Evolutionary conservation across 169 alveolate species (phyloP).

Genomic region (Eimeria acervulina): DNA sequence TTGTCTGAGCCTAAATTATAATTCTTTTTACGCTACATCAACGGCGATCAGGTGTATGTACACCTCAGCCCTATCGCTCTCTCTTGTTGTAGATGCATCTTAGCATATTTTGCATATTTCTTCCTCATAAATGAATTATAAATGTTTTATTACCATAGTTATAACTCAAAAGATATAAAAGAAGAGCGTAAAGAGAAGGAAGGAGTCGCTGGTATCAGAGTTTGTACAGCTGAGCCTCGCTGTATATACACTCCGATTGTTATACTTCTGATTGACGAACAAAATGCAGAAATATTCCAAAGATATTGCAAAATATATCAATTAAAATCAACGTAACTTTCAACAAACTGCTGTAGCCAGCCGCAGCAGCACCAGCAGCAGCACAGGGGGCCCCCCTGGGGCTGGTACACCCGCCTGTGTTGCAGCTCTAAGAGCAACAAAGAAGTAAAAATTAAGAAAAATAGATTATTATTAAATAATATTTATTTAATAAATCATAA

Average conservation of each 20-base stretch:
- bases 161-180: no score
- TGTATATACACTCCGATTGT: not conserved
- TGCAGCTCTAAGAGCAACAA: no score
- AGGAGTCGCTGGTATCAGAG: not conserved
- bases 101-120: no score
- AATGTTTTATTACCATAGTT: no score
- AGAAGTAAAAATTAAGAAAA: no score
- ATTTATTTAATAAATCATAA: no score
- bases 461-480: no score
- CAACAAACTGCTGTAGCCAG: not conserved
- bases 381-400: not conserved
- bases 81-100: no score
- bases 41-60: not conserved
- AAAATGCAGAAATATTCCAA: not conserved
- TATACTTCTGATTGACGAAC: not conserved
- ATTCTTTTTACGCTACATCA: not conserved
- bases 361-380: no score
- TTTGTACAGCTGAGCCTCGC: not conserved
- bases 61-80: no score
- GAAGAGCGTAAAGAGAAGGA: not conserved
- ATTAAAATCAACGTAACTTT: not conserved
- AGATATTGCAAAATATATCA: not conserved
- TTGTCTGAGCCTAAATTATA: not conserved
- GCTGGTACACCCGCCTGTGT: not conserved
- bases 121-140: no score